Base-by-base conservation (phyloP, 768 basidiomycete genomes). In the Suillus bovinus region DNA sequence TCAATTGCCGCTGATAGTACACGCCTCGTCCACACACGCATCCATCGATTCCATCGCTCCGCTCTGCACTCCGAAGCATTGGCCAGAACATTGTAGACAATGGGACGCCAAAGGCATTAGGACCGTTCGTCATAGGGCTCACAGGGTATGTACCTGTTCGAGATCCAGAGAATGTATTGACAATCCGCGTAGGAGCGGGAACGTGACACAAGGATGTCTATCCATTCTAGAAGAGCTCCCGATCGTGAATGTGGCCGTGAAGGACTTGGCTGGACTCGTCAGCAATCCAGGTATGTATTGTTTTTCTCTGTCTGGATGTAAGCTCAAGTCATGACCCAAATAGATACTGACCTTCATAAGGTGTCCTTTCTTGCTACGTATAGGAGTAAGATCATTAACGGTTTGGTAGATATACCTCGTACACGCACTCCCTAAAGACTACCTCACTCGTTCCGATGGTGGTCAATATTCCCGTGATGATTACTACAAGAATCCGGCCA, bases 1-100 rank as follows among this genome's bases (percentile, higher is more conserved):
- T 34, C 22, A 16, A 44, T 63, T 36, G 52, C 36, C 20, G 5
- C 1, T 52, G 14, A 11, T 56, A 64, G 90, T 85, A 88, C 67
- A 88, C 93, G 0, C 90, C 91, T 1, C 84, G 93, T 17, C 94
- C 93, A 5, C 89, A 94, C 63, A 90, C 87, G 0, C 83, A 87
- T 36, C 82, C 85, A 0, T 82, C 85, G 8, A 75, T 94, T 3
- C 71, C 72, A 8, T 74, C 79, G 42, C 71, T 92, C 46, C 85
- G 84, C 9, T 68, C 71, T 3, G 75, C 86, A 8, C 75, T 96
- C 49, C 78, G 80, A 42, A 73, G 79, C 8, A 83, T 91, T 27
- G 90, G 90, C 0, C 70, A 77, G 1, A 76, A 77, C 22, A 87
- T 96, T 13, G 68, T 74, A 4, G 69, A 76, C 39, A 77, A 84